These are phyloP conservation scores for Salix caprea DNA, from an alignment of 345 rosid genomes.

Conservation along the genomic window DNA sequence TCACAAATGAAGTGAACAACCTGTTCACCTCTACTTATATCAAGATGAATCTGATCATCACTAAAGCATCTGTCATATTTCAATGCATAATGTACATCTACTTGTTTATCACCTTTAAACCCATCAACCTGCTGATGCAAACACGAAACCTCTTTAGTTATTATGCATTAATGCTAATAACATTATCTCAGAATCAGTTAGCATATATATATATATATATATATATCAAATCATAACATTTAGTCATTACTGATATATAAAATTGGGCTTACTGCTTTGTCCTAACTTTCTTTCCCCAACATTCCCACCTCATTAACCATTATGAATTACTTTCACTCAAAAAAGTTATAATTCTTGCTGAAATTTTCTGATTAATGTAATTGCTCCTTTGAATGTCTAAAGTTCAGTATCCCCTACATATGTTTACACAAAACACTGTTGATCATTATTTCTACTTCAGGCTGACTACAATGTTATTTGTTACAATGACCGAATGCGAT, in stretches of 20 bases:
- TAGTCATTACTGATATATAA: neutral
- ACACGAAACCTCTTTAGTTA: neutral
- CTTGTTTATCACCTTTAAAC: neutral
- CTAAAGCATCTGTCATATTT: neutral
- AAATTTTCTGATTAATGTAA: neutral
- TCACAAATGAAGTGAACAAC: neutral
- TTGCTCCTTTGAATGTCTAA: neutral
- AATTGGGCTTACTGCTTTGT: neutral
- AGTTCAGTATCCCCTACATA: neutral
- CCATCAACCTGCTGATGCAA: neutral
- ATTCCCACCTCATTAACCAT: too few relatives aligned
- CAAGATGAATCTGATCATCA: neutral
- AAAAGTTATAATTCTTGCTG: neutral
- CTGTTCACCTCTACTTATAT: neutral
- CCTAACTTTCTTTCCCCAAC: neutral
- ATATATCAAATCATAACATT: too few relatives aligned
- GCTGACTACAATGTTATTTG: constrained; percentile 70
- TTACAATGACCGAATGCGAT: constrained; percentile 52
- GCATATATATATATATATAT: neutral
- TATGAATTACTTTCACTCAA: neutral
- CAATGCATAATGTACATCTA: neutral
- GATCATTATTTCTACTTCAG: constrained; percentile 31
- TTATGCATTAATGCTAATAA: neutral
- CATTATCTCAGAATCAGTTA: neutral
- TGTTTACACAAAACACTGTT: neutral